Conservation (phyloP, 116 monocot species). For the Posidonia oceanica region DNA sequence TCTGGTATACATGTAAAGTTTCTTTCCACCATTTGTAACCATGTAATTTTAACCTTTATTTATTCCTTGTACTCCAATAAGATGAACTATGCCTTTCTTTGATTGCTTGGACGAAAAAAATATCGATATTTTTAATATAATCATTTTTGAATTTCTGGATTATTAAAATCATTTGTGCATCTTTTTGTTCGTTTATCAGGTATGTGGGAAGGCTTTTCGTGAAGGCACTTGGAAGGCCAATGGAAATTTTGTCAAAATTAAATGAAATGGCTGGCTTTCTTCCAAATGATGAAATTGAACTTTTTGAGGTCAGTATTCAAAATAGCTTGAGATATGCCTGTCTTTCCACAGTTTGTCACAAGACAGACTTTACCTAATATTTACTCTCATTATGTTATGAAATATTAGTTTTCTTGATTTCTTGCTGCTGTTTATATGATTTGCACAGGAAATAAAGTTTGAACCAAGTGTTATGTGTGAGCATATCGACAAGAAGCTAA, state of each 20-base stretch:
- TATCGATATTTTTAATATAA: background rate
- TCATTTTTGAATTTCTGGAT: background rate
- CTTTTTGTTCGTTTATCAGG: conserved; percentile 18
- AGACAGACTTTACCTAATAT: background rate
- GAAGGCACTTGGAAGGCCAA: conserved; percentile 71
- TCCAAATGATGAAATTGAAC: conserved; percentile 80
- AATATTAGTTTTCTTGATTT: conserved; percentile 28
- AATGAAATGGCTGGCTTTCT: conserved; percentile 90
- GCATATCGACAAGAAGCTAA: conserved; percentile 67
- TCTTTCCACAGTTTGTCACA: background rate
- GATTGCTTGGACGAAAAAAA: too few relatives aligned
- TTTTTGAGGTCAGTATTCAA: conserved; percentile 72
- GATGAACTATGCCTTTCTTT: too few relatives aligned
- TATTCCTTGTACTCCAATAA: too few relatives aligned
- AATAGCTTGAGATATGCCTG: background rate
- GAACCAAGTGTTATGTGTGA: conserved; percentile 99
- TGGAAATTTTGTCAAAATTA: conserved; percentile 62
- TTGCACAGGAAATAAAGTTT: conserved; percentile 91
- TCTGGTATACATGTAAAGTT: too few relatives aligned
- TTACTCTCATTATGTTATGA: background rate
- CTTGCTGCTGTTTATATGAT: conserved; percentile 11
- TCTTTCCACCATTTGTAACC: too few relatives aligned
- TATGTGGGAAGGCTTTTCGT: conserved; percentile 93
- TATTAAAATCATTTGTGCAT: background rate
- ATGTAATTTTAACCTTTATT: too few relatives aligned